These are phyloP conservation scores for Daldinia decipiens DNA, from an alignment of 495 filamentous ascomycete genomes.

Conservation along the genomic window DNA sequence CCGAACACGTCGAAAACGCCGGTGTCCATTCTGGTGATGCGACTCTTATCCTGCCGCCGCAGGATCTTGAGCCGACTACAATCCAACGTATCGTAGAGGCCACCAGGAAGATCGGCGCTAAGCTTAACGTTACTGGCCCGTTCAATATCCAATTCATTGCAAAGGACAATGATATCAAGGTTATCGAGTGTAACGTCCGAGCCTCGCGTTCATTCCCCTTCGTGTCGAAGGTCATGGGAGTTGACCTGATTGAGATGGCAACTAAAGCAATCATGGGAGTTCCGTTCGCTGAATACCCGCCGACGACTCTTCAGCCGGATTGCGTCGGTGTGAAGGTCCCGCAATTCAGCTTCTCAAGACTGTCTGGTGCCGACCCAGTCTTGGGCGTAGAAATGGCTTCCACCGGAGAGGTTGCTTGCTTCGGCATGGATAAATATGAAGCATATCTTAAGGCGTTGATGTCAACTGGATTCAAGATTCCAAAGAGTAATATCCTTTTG, in stretches of 20 bases:
- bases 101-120: constrained; percentile 92
- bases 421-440: constrained; percentile 95
- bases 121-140: constrained; percentile 94
- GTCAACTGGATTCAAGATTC: constrained; percentile 96
- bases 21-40: constrained; percentile 98
- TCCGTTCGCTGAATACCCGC: constrained; percentile 83
- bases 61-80: constrained; percentile 90
- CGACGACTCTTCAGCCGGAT: constrained; percentile 74
- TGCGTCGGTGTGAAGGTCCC: constrained; percentile 98
- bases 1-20: constrained; percentile 95
- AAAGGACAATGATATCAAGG: constrained; percentile 99
- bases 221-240: constrained; percentile 98
- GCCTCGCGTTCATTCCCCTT: constrained; percentile 98
- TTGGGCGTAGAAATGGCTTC: constrained; percentile 99
- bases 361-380: constrained; percentile 95
- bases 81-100: constrained; percentile 92
- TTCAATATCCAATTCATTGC: constrained; percentile 99
- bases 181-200: constrained; percentile 98
- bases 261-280: constrained; percentile 95
- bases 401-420: constrained; percentile 96
- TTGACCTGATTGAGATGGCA: constrained; percentile 98
- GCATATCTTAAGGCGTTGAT: constrained; percentile 96
- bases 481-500: constrained; percentile 91
- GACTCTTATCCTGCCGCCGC: constrained; percentile 90
- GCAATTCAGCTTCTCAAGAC: constrained; percentile 97